These are phyloP conservation scores for Coix lacrymajobi DNA, from an alignment of 176 grass and related monocot species.

Conservation along the genomic window DNA sequence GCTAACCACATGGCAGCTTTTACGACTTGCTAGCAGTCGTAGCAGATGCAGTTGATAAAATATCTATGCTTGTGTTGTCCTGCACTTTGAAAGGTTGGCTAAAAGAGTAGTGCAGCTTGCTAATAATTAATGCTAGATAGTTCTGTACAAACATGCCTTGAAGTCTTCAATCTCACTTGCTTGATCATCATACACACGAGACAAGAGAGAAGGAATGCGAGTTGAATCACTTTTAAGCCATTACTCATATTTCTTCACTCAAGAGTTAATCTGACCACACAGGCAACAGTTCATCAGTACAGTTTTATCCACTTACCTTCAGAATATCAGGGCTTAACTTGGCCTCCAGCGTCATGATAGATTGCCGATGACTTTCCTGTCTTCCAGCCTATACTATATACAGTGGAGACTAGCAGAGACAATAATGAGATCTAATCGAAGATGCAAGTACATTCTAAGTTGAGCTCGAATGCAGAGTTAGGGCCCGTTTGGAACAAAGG, in stretches of 20 bases:
- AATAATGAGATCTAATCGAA: too few relatives aligned
- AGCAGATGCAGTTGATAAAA: not conserved
- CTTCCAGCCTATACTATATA: not conserved
- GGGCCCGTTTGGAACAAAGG: too few relatives aligned
- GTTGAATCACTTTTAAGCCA: not conserved
- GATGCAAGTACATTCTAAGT: not conserved
- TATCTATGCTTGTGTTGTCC: not conserved
- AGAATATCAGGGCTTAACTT: too few relatives aligned
- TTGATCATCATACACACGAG: not conserved
- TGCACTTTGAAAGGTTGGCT: not conserved
- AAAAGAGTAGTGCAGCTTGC: not conserved
- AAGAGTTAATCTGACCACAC: not conserved
- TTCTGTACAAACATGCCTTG: not conserved
- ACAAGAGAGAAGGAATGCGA: not conserved
- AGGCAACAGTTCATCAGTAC: slow-evolving; percentile 1
- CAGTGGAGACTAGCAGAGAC: too few relatives aligned
- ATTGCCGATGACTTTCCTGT: too few relatives aligned
- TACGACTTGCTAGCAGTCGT: too few relatives aligned
- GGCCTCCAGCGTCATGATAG: too few relatives aligned
- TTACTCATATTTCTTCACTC: slow-evolving; percentile 4
- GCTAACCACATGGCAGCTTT: not conserved
- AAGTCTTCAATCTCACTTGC: not conserved
- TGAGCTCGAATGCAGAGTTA: not conserved
- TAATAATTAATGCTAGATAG: not conserved
- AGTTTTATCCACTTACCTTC: too few relatives aligned